Evolutionary conservation across 2,329 filamentous ascomycete species (phyloP), one percentile per base, ranked within the genome.

Genomic region (Kalaharituber pfeilii): DNA sequence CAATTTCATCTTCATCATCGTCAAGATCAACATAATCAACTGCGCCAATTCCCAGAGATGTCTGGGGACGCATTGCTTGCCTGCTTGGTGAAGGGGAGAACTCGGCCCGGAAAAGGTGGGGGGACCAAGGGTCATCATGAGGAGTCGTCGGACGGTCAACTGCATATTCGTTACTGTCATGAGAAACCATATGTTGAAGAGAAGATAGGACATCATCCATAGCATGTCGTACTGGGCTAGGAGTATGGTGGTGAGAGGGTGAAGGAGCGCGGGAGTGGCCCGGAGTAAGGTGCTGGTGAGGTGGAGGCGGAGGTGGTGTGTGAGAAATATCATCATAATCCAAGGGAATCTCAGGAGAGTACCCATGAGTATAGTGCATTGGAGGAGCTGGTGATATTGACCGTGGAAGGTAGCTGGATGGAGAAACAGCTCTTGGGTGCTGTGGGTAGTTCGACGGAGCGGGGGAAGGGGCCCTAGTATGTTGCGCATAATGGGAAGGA

Each of bases 181-280:
- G 56, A 33, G 53, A 36, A 47, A 54, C 82, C 73, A 98, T 85
- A 57, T 88, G 87, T 65, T 94, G 82, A 44, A 98, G 70, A 54
- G 91, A 93, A 60, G 91, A 86, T 79, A 96, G 95, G 3, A 98
- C 88, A 67, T 93, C 89, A 65, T 96, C 89, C 87, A 98, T 98
- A 1, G 91, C 91, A 67, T 88, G 86, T 56, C 91, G 77, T 2
- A 98, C 71, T 0, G 91, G 91, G 2, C 91, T 96, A 1, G 91
- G 91, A 0, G 91, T 98, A 66, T 65, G 52, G 62, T 62, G 49
- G 62, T 62, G 49, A 27, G 53, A 30, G 9, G 61, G 59, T 13
- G 60, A 63, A 20, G 59, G 54, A 13, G 60, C 57, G 28, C 61
- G 53, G 8, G 59, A 61, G 36, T 57, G 60, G 5, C 57, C 61